These are phyloP conservation scores for Penicillium coprophilum DNA, from an alignment of 495 filamentous ascomycete genomes.

Conservation along the genomic window DNA sequence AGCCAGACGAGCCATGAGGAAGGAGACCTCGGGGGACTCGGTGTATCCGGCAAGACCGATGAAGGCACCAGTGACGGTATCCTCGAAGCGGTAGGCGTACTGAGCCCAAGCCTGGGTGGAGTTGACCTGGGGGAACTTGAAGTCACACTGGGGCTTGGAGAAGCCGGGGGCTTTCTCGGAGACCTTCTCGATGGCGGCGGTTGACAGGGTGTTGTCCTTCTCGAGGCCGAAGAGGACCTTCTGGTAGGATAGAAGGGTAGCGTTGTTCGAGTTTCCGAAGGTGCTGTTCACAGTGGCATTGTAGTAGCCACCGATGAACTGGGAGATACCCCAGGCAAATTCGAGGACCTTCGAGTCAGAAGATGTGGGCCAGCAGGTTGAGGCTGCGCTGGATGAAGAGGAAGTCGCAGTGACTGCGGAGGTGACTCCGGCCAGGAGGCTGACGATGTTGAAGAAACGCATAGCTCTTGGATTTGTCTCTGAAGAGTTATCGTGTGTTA, in stretches of 20 bases:
- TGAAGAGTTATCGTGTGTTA: not conserved
- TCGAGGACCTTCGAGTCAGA: constrained; percentile 25
- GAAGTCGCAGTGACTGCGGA: not conserved
- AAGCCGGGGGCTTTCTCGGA: constrained; percentile 19
- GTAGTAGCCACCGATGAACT: constrained; percentile 30
- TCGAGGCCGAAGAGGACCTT: constrained; percentile 28
- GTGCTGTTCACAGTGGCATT: constrained; percentile 22
- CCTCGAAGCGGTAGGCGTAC: constrained; percentile 28
- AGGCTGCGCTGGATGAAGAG: not conserved
- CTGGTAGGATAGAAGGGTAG: constrained; percentile 20
- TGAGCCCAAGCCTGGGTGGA: constrained; percentile 20
- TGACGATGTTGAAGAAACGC: constrained; percentile 2
- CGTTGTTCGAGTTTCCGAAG: constrained; percentile 23
- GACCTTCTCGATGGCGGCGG: constrained; percentile 28
- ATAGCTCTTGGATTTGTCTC: not conserved
- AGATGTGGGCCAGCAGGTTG: constrained; percentile 24
- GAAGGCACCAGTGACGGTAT: constrained; percentile 28
- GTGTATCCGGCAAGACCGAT: constrained; percentile 36
- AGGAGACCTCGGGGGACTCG: constrained; percentile 35
- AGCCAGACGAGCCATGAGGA: constrained; percentile 35
- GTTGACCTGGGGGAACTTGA: constrained; percentile 22
- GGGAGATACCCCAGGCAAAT: constrained; percentile 29
- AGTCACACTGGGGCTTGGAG: constrained; percentile 25
- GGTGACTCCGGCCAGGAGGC: constrained; percentile 6
- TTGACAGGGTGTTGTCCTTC: constrained; percentile 27